These are phyloP conservation scores for Mucor irregularis DNA, from an alignment of 371 early-diverging fungal genomes.

Conservation along the genomic window DNA sequence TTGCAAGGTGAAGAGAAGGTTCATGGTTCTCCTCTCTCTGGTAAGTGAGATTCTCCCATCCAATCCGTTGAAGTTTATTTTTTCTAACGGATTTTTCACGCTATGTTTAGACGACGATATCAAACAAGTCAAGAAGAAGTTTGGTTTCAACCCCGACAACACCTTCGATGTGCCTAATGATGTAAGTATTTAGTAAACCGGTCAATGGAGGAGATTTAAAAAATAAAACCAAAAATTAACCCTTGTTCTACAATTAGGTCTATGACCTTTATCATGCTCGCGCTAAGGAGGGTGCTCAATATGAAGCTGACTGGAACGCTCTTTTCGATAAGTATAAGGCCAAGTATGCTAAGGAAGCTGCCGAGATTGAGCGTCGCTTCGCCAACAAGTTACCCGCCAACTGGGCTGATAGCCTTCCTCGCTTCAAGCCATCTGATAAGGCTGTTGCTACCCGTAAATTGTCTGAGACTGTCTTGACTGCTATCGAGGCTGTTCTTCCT, in stretches of 20 bases:
- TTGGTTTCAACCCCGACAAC: conserved; percentile 81
- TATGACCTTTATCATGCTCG: conserved; percentile 69
- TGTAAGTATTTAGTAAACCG: conserved; percentile 18
- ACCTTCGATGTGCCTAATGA: conserved; percentile 69
- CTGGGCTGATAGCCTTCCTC: conserved; percentile 75
- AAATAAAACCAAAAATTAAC: background rate
- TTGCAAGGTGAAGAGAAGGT: conserved; percentile 89
- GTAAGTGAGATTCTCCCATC: conserved; percentile 13
- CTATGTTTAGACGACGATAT: conserved; percentile 74
- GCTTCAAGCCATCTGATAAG: conserved; percentile 73
- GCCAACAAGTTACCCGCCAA: conserved; percentile 70
- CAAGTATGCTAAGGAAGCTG: conserved; percentile 67
- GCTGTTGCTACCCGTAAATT: conserved; percentile 89
- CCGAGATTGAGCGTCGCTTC: conserved; percentile 80
- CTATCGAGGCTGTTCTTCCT: conserved; percentile 72
- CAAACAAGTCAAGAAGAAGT: conserved; percentile 78
- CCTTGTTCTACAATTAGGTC: conserved; percentile 30
- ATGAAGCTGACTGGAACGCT: conserved; percentile 75
- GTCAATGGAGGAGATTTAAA: background rate
- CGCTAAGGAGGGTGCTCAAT: conserved; percentile 57
- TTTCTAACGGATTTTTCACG: background rate
- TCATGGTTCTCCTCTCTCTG: conserved; percentile 65
- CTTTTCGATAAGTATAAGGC: conserved; percentile 64
- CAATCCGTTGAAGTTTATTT: no score
- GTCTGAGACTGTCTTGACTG: conserved; percentile 81